A percentile compares a stretch with the other conserved stretches of the same genome.
phyloP scores from a whole-genome alignment of 148 eudicot genomes.

The Nepenthes mirabilis region DNA sequence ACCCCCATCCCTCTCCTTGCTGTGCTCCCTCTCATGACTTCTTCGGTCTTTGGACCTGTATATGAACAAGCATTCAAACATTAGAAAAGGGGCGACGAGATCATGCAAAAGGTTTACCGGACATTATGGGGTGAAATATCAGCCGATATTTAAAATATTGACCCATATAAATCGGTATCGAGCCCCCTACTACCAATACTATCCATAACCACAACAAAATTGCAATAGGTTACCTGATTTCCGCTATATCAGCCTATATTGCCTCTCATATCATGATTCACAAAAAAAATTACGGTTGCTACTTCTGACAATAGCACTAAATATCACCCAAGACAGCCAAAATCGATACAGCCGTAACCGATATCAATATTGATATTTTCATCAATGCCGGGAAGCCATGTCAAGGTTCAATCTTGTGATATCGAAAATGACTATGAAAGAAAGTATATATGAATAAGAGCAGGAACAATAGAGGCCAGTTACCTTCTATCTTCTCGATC shows the following conservation, averaged over 20 bases:
- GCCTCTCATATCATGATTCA: too few relatives aligned
- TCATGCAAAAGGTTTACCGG: neutral
- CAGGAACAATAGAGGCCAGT: neutral
- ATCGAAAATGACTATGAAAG: neutral
- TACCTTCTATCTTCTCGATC: constrained; percentile 70
- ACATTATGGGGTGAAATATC: neutral
- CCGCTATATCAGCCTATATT: too few relatives aligned
- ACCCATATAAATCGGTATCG: too few relatives aligned
- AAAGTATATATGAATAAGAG: neutral
- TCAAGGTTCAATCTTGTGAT: neutral
- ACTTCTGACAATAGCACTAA: too few relatives aligned
- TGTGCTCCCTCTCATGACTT: constrained; percentile 51
- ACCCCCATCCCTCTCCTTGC: constrained; percentile 55
- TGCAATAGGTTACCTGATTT: too few relatives aligned
- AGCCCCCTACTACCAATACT: too few relatives aligned
- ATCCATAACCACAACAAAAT: too few relatives aligned
- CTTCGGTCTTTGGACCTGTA: constrained; percentile 73
- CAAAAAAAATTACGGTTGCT: too few relatives aligned
- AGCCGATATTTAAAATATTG: neutral
- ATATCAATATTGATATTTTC: too few relatives aligned
- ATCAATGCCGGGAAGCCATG: too few relatives aligned
- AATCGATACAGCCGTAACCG: too few relatives aligned
- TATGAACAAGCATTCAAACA: neutral
- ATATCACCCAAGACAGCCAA: too few relatives aligned
- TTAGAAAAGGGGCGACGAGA: neutral